Conservation (phyloP, 2,329 filamentous ascomycete species). For the Paracamarosporium sp. region DNA sequence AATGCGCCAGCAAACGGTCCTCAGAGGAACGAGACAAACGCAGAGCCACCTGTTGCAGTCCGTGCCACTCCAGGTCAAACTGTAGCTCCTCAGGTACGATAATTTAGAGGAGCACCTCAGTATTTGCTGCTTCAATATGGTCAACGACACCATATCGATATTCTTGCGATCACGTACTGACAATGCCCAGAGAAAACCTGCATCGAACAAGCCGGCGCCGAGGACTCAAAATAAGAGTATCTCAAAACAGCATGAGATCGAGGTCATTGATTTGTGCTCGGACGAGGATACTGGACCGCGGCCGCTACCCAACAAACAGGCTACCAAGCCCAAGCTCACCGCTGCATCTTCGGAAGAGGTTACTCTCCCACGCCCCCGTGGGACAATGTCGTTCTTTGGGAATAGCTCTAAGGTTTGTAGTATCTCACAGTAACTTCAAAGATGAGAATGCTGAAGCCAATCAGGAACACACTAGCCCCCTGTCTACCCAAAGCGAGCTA, state of each 20-base stretch:
- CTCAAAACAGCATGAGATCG: background rate
- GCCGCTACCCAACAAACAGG: background rate
- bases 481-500: background rate
- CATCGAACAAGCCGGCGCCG: background rate
- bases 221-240: background rate
- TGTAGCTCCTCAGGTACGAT: background rate
- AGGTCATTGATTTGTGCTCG: constrained; percentile 10
- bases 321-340: background rate
- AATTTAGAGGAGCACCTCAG: background rate
- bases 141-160: too few species aligned
- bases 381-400: background rate
- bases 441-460: background rate
- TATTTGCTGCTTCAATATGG: background rate
- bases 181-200: background rate
- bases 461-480: background rate
- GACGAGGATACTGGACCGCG: constrained; percentile 13
- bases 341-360: background rate
- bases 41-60: background rate
- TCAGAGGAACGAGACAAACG: background rate
- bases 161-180: background rate
- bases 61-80: background rate
- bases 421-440: too few species aligned
- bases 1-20: background rate
- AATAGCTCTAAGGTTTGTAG: background rate
- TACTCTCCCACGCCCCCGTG: background rate